Percentiles rank a stretch among this genome's conserved stretches.
These are phyloP conservation scores for Plectranthus barbatus DNA, from an alignment of 257 asterid species.

Conservation along the genomic window DNA sequence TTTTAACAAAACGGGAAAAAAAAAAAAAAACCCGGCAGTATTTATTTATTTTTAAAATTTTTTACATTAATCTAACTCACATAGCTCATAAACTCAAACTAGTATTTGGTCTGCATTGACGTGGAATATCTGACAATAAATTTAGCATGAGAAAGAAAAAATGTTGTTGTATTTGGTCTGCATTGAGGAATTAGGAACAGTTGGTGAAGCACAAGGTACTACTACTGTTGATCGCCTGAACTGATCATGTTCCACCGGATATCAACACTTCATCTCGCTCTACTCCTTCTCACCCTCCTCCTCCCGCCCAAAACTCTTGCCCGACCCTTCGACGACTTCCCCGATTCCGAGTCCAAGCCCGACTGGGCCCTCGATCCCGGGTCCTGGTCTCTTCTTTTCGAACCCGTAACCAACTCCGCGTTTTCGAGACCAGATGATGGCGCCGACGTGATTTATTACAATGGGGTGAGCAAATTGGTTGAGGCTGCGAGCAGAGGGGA, in stretches of 20 bases:
- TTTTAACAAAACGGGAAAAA: too few species aligned
- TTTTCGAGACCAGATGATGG: constrained; percentile 13
- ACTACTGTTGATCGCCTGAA: constrained; percentile 19
- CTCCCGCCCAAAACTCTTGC: constrained; percentile 41
- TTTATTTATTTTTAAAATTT: too few species aligned
- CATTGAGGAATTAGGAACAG: neutral
- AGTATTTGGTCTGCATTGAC: too few species aligned
- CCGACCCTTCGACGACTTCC: constrained; percentile 77
- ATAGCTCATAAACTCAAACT: too few species aligned
- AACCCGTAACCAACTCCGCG: constrained; percentile 39
- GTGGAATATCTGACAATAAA: too few species aligned
- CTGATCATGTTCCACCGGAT: constrained; percentile 36
- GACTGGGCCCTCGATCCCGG: constrained; percentile 84
- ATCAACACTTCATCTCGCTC: constrained; percentile 21
- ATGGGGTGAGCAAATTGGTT: constrained; percentile 58
- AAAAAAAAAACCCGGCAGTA: too few species aligned
- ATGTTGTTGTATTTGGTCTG: too few species aligned
- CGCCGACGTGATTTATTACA: constrained; percentile 40
- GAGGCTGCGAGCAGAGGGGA: constrained; percentile 72
- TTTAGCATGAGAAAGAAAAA: too few species aligned
- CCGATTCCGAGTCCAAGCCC: constrained; percentile 58
- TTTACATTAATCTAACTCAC: too few species aligned
- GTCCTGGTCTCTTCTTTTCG: constrained; percentile 89
- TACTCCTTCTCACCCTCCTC: constrained; percentile 40
- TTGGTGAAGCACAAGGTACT: too few species aligned